Conservation (phyloP, 495 filamentous ascomycete genomes). For the Lentithecium fluviatile region DNA sequence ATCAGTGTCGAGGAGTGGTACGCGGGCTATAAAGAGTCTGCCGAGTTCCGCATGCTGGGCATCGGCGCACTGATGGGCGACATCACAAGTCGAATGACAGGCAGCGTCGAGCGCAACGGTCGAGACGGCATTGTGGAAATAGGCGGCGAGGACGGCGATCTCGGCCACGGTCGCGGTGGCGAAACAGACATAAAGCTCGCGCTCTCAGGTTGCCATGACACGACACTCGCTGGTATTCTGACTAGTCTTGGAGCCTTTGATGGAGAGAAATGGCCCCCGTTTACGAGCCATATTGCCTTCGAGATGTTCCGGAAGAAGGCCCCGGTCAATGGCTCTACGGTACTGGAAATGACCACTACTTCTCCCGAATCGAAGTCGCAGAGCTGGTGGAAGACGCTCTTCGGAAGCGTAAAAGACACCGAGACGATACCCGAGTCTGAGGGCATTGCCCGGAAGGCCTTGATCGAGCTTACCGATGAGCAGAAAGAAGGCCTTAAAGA, state of each 20-base stretch:
- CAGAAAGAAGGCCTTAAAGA: conserved; percentile 59
- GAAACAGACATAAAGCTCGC: conserved; percentile 65
- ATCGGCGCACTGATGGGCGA: conserved; percentile 85
- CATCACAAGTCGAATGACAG: conserved; percentile 79
- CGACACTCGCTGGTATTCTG: conserved; percentile 79
- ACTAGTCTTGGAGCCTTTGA: conserved; percentile 77
- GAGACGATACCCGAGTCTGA: conserved; percentile 20
- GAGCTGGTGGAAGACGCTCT: conserved; percentile 52
- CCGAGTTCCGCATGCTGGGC: conserved; percentile 81
- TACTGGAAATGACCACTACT: conserved; percentile 4
- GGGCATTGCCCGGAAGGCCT: conserved; percentile 54
- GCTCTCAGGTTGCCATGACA: conserved; percentile 90
- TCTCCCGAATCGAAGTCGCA: conserved; percentile 24
- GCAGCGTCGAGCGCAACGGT: conserved; percentile 61
- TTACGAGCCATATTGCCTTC: conserved; percentile 85
- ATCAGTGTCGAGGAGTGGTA: conserved; percentile 94
- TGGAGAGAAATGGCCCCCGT: conserved; percentile 77
- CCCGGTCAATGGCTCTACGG: neutral
- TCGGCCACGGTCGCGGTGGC: conserved; percentile 44
- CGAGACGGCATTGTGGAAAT: conserved; percentile 56
- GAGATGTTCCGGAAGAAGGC: conserved; percentile 67
- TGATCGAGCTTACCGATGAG: conserved; percentile 47
- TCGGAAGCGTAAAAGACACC: conserved; percentile 41
- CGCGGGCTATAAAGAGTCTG: conserved; percentile 75
- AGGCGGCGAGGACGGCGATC: conserved; percentile 43